Evolutionary conservation across 2,329 filamentous ascomycete species (phyloP).

Genomic region (Pseudogymnoascus sp.): DNA sequence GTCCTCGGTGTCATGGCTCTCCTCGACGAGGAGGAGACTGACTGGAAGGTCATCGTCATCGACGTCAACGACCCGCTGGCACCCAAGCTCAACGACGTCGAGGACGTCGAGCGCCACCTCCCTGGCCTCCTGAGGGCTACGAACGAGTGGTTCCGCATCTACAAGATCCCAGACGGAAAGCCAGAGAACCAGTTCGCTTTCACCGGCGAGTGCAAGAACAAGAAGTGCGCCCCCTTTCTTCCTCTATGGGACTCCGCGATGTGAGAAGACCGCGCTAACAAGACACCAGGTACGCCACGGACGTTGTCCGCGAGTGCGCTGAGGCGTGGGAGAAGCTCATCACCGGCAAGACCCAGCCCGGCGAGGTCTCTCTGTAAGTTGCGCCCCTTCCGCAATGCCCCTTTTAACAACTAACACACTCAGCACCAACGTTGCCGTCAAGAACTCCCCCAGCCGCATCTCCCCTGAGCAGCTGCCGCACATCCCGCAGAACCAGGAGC

Average conservation of each 20-base stretch:
- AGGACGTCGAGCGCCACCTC: slow-evolving; percentile 97
- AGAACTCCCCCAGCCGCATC: slow-evolving; percentile 66
- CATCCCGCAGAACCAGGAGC: slow-evolving; percentile 73
- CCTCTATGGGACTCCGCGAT: background rate
- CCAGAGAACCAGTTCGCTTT: slow-evolving; percentile 99
- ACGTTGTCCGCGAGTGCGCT: slow-evolving; percentile 89
- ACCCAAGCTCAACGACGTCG: slow-evolving; percentile 92
- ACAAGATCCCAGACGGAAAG: slow-evolving; percentile 99
- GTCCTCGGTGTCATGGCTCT: slow-evolving; percentile 98
- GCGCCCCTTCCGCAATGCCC: background rate
- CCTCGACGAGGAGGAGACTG: slow-evolving; percentile 98
- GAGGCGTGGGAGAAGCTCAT: slow-evolving; percentile 97
- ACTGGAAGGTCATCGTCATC: slow-evolving; percentile 99
- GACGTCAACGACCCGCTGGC: slow-evolving; percentile 96
- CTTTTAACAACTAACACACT: slow-evolving; percentile 21
- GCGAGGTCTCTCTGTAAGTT: slow-evolving; percentile 74
- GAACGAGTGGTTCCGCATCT: slow-evolving; percentile 99
- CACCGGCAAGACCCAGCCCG: slow-evolving; percentile 74
- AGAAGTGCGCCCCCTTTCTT: slow-evolving; percentile 51
- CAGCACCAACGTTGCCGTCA: slow-evolving; percentile 74
- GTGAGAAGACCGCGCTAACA: slow-evolving; percentile 13
- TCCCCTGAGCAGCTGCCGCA: slow-evolving; percentile 62
- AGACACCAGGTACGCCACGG: slow-evolving; percentile 75
- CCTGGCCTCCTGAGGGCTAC: slow-evolving; percentile 93
- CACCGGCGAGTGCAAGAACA: slow-evolving; percentile 99